These are phyloP conservation scores for Monilinia aucupariae DNA, from an alignment of 2,329 filamentous ascomycete genomes.

Conservation along the genomic window DNA sequence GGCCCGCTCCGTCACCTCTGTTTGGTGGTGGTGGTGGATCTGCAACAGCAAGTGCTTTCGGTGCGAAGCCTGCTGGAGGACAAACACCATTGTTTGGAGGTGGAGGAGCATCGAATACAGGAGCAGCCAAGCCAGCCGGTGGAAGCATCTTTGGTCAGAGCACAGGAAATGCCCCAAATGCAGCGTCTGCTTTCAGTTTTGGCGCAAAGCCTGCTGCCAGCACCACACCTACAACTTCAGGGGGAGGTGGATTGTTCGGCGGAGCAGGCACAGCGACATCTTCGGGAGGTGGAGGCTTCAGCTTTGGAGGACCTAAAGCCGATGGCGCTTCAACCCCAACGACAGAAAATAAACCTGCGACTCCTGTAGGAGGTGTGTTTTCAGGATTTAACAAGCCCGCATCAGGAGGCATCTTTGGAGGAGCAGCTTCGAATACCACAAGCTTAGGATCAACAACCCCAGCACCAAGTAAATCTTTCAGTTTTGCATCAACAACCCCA, in stretches of 20 bases:
- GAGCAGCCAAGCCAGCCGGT: constrained; percentile 19
- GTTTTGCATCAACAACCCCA: constrained; percentile 29
- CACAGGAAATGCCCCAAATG: constrained; percentile 32
- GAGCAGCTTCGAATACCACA: constrained; percentile 29
- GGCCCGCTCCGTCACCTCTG: constrained; percentile 19
- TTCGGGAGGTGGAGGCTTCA: constrained; percentile 20
- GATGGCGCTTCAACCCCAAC: constrained; percentile 18
- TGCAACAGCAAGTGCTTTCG: background rate
- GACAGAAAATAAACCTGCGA: constrained; percentile 21
- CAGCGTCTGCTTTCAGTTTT: constrained; percentile 14
- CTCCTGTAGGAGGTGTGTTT: constrained; percentile 11
- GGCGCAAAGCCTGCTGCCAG: constrained; percentile 12
- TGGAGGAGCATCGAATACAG: constrained; percentile 1
- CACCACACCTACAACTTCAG: constrained; percentile 10
- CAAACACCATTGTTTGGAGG: constrained; percentile 8
- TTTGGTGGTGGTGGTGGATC: constrained; percentile 20
- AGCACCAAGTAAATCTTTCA: constrained; percentile 25
- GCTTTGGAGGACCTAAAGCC: constrained; percentile 19
- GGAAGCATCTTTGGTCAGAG: constrained; percentile 28
- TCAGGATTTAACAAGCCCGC: constrained; percentile 18
- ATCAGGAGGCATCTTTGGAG: constrained; percentile 13
- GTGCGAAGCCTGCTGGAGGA: constrained; percentile 4
- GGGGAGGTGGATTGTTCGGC: constrained; percentile 9
- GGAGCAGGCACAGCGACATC: constrained; percentile 15
- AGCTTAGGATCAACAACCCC: constrained; percentile 17